Conservation (phyloP, 164 flowering plant species). For the Liquidambar formosana region DNA sequence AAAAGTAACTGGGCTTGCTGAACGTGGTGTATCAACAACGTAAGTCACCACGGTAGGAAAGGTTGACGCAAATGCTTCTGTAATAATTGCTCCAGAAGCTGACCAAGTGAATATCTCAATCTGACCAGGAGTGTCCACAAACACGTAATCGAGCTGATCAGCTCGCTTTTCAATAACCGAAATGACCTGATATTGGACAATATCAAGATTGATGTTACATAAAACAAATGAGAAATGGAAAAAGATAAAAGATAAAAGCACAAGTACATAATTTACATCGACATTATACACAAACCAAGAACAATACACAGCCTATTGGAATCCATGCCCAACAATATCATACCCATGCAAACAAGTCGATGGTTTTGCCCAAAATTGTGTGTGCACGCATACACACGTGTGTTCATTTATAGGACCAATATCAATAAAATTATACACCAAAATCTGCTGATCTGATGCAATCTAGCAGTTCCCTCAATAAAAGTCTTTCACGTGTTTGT, state of each 20-base stretch:
- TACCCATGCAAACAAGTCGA: neutral
- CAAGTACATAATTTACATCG: neutral
- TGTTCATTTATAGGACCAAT: no score
- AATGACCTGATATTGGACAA: constrained; percentile 57
- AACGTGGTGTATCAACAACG: constrained; percentile 93
- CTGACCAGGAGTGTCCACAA: constrained; percentile 97
- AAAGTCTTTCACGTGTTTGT: neutral
- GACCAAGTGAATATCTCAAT: constrained; percentile 99
- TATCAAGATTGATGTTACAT: neutral
- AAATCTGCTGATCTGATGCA: neutral
- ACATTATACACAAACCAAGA: no score
- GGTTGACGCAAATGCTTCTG: constrained; percentile 97
- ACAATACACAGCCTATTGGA: neutral
- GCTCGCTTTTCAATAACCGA: constrained; percentile 82
- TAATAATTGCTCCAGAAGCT: constrained; percentile 94
- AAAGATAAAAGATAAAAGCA: neutral
- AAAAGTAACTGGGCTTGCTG: constrained; percentile 77
- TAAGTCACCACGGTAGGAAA: constrained; percentile 88
- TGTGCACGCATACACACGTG: no score
- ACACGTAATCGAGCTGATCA: constrained; percentile 94
- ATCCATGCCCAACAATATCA: neutral
- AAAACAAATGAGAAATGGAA: neutral
- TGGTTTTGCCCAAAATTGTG: neutral
- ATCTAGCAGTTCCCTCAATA: neutral
- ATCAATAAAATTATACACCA: neutral